Evolutionary conservation across 768 basidiomycete genomes (phyloP).

Genomic region (Sutorius australiensis): DNA sequence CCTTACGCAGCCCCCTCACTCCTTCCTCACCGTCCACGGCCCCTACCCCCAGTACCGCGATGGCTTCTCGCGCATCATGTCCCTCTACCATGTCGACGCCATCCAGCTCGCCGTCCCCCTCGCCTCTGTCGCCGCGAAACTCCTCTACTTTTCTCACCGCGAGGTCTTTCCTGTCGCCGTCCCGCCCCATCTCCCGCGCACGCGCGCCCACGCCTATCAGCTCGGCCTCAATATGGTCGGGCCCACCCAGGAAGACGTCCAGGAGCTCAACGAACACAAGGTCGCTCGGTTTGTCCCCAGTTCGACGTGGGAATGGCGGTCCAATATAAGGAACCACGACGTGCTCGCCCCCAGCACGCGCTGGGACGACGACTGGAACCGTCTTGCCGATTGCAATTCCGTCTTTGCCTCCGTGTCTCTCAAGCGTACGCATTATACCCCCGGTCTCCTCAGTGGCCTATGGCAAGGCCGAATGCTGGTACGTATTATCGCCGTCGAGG

Average conservation of each 20-base stretch:
- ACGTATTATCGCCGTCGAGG: constrained; percentile 22
- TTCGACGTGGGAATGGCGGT: constrained; percentile 23
- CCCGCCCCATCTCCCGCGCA: constrained; percentile 36
- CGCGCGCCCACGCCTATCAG: constrained; percentile 29
- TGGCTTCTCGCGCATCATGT: constrained; percentile 29
- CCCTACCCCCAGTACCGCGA: constrained; percentile 45
- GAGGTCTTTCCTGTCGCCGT: constrained; percentile 46
- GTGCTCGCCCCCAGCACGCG: constrained; percentile 35
- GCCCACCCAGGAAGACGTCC: constrained; percentile 57
- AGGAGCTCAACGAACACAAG: constrained; percentile 48
- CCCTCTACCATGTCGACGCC: constrained; percentile 31
- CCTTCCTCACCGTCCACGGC: constrained; percentile 40
- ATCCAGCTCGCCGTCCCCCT: constrained; percentile 38
- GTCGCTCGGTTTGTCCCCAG: constrained; percentile 30
- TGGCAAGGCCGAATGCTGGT: constrained; percentile 67
- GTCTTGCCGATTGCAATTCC: constrained; percentile 46
- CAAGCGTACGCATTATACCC: constrained; percentile 40
- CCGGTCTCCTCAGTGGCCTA: constrained; percentile 50
- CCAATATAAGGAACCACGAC: constrained; percentile 15
- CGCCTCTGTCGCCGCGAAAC: constrained; percentile 53
- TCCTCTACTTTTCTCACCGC: constrained; percentile 58
- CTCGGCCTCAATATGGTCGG: constrained; percentile 27
- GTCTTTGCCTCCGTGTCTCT: constrained; percentile 28
- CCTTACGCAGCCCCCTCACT: constrained; percentile 19
- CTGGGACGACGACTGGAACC: constrained; percentile 60